Evolutionary conservation across 148 eudicot genomes (phyloP), one percentile per base, ranked within the genome.

Genomic region (Persicaria tinctoria): DNA sequence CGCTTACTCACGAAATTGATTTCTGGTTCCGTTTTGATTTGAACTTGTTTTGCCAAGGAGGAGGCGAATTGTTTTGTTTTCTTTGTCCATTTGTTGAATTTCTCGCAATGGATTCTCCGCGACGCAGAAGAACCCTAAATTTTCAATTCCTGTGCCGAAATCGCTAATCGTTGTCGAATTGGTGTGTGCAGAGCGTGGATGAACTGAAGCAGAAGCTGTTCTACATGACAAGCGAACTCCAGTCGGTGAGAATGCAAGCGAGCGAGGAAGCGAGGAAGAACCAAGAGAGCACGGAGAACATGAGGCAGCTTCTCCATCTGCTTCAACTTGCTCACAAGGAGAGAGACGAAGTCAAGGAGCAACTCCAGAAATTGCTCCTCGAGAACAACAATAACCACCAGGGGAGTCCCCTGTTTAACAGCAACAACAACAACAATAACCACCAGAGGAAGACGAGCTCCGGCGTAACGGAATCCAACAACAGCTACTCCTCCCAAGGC

Each of bases 281-380:
- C 72, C 74, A 76, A 46, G 87, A 89, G 13, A 60, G 66, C 27
- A 23, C 23, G 41, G 13, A 60, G 6, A 47, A 76, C 8, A 71
- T 82, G 73, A 83, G 77, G 46, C 83, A 85, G 72, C 60, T 88
- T 18, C 57, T 86, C 51, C 78, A 86, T 12, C 76, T 84, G 49
- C 51, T 92, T 0, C 87, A 84, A 51, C 51, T 73, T n/a, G 80
- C 84, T 47, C 72, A 64, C 59, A 87, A 83, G 49, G 97, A 92
- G 83, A 81, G 94, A 77, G 97, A 92, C 76, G 88, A 92, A 78
- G 92, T 94, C 12, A 83, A 73, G 73, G 64, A 80, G 12, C 85
- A 92, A 53, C 81, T 92, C 45, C 78, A 81, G 14, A 82, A 83
- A 64, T 64, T 89, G 1, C 79, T 84, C 20, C 81, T 78, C 78